Percentiles rank a stretch among this genome's conserved stretches.
phyloP scores from a whole-genome alignment of 257 asterid genomes.

The Thymus quinquecostatus region DNA sequence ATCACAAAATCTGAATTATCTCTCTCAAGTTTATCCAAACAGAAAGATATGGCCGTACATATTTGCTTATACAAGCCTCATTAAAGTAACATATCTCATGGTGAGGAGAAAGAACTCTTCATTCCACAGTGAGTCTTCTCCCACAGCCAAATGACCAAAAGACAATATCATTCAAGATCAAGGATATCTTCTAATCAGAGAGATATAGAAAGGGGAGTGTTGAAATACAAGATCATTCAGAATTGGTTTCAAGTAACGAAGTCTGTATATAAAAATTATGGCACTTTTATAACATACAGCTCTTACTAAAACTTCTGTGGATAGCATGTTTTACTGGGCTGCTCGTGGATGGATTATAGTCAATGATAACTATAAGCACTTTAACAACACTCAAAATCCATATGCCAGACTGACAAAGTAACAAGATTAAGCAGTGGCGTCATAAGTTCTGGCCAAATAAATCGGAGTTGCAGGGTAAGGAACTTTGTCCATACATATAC shows the following conservation, averaged over 20 bases:
- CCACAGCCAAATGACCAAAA: not conserved
- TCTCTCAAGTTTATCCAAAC: not conserved
- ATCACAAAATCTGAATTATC: constrained; percentile 1
- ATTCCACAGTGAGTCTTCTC: not conserved
- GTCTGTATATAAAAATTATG: not conserved
- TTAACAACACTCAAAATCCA: not conserved
- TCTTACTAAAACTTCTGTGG: not conserved
- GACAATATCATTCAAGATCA: constrained; percentile 5
- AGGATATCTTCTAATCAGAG: constrained; percentile 2
- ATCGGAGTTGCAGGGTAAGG: constrained; percentile 2
- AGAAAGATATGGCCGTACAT: not conserved
- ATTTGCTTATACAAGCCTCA: constrained; percentile 12
- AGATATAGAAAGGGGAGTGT: not conserved
- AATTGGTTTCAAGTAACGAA: not conserved
- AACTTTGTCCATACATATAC: not conserved
- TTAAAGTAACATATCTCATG: constrained; percentile 3
- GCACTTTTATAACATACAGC: not conserved
- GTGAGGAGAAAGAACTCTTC: constrained; percentile 7
- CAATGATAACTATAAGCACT: not conserved
- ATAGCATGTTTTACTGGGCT: not conserved
- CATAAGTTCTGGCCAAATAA: not conserved
- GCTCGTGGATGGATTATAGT: not conserved
- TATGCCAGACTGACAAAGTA: not conserved
- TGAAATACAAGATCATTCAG: not conserved
- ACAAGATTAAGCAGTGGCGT: not conserved